These are phyloP conservation scores for Vicia faba DNA, from an alignment of 306 rosid species.

Conservation along the genomic window DNA sequence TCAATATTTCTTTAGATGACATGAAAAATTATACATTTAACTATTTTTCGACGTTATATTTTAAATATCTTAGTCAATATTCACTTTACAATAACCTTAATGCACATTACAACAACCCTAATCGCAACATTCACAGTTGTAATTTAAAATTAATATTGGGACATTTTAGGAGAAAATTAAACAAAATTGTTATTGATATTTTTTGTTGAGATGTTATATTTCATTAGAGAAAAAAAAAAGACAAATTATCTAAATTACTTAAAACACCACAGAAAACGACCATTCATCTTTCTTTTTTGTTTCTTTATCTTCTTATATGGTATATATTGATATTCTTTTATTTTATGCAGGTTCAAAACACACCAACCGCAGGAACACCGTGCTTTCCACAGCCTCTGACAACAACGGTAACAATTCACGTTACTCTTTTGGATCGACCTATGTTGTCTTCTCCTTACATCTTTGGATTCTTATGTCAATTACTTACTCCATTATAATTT, in stretches of 20 bases:
- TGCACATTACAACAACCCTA: no score
- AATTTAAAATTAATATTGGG: no score
- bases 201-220: neutral
- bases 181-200: neutral
- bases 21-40: no score
- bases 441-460: slow-evolving; percentile 35
- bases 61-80: no score
- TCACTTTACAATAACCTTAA: no score
- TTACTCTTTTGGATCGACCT: slow-evolving; percentile 50
- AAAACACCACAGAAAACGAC: slow-evolving; percentile 15
- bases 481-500: neutral
- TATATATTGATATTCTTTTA: neutral
- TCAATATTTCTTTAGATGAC: no score
- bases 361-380: slow-evolving; percentile 61
- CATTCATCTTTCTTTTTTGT: neutral
- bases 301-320: neutral
- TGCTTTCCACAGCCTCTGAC: slow-evolving; percentile 65
- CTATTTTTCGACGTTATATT: no score
- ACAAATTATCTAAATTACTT: neutral
- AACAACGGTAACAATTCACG: slow-evolving; percentile 52
- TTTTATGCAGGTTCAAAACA: slow-evolving; percentile 56
- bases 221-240: neutral
- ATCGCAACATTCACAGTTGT: no score
- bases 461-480: slow-evolving; percentile 33
- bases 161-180: neutral